phyloP scores from a whole-genome alignment of 2,329 filamentous ascomycete species.

The Tolypocladium capitatum region DNA sequence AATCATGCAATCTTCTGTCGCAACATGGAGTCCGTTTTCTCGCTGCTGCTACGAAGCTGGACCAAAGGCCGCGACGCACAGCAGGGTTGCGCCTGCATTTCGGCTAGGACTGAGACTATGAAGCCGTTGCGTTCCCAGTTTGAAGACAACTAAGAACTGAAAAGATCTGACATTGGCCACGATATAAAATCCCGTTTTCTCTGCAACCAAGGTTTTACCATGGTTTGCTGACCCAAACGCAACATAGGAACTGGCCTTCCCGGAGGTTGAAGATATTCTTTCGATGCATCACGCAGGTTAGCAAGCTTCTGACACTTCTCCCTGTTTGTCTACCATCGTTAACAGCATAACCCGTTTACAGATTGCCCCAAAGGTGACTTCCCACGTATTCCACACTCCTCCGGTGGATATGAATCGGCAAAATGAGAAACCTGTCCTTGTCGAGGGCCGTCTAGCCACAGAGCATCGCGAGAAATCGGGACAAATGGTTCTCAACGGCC shows the following conservation, averaged over 20 bases:
- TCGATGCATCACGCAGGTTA: neutral
- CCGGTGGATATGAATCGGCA: neutral
- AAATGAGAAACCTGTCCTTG: neutral
- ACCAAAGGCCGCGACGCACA: slow-evolving; percentile 51
- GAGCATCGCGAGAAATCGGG: neutral
- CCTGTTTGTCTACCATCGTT: neutral
- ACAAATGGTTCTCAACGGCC: neutral
- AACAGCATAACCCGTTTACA: neutral
- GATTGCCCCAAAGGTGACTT: neutral
- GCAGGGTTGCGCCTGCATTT: slow-evolving; percentile 3
- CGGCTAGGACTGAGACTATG: slow-evolving; percentile 10
- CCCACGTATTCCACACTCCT: neutral
- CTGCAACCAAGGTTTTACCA: neutral
- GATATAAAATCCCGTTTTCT: slow-evolving; percentile 1
- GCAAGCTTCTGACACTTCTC: neutral
- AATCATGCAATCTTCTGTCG: slow-evolving; percentile 15
- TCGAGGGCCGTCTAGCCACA: neutral
- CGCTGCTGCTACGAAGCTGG: slow-evolving; percentile 28
- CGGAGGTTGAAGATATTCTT: neutral
- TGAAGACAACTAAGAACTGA: slow-evolving; percentile 49
- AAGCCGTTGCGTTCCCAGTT: slow-evolving; percentile 37
- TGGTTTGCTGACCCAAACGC: neutral
- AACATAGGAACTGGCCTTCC: neutral
- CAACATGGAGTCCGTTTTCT: slow-evolving; percentile 40
- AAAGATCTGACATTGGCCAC: slow-evolving; percentile 53